These are phyloP conservation scores for Coprinopsis marcescibilis DNA, from an alignment of 768 basidiomycete species.

Conservation along the genomic window DNA sequence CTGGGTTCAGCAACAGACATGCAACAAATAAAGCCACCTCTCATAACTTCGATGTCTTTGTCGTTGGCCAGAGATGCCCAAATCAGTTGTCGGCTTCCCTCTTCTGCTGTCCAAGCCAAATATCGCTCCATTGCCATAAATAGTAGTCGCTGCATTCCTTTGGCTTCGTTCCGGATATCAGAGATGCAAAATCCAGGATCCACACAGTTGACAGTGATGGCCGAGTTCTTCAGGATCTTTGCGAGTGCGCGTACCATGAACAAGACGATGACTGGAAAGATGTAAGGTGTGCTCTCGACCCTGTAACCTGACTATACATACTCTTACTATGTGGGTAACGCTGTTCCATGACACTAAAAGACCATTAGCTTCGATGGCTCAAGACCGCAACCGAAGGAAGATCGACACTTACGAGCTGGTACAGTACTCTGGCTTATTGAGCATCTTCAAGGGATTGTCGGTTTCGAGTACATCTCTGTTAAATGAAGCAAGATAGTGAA, in stretches of 20 bases:
- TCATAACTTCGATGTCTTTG: slow-evolving; percentile 16
- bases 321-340: slow-evolving; percentile 8
- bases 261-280: slow-evolving; percentile 33
- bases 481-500: slow-evolving; percentile 26
- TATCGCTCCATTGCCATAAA: slow-evolving; percentile 24
- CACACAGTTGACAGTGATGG: slow-evolving; percentile 31
- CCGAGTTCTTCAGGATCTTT: slow-evolving; percentile 22
- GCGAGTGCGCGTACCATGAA: slow-evolving; percentile 34
- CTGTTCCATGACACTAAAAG: not conserved
- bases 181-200: slow-evolving; percentile 42
- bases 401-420: no score
- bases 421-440: slow-evolving; percentile 26
- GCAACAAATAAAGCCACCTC: slow-evolving; percentile 25
- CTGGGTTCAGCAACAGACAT: slow-evolving; percentile 23
- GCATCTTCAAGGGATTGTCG: slow-evolving; percentile 20
- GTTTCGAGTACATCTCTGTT: slow-evolving; percentile 16
- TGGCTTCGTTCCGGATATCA: slow-evolving; percentile 22
- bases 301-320: not conserved
- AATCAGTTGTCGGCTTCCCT: slow-evolving; percentile 30
- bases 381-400: no score
- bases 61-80: slow-evolving; percentile 25
- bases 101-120: slow-evolving; percentile 34
- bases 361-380: no score
- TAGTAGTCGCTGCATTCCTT: slow-evolving; percentile 13
- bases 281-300: not conserved